Conservation (phyloP, 495 filamentous ascomycete genomes). For the Parachaetomium inaequale region DNA sequence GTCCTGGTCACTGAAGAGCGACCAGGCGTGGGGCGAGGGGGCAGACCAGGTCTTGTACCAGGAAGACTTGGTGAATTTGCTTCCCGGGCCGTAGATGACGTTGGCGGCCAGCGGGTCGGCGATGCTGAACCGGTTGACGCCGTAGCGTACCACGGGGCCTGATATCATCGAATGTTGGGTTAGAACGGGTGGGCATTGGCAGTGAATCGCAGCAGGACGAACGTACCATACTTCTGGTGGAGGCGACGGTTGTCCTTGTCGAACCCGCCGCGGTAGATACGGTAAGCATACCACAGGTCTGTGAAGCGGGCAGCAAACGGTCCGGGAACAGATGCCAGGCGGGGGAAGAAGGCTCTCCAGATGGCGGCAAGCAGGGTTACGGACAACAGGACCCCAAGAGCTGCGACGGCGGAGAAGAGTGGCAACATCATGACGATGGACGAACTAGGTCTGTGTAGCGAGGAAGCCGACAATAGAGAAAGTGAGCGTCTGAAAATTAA, state of each 20-base stretch:
- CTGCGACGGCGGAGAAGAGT: too few species aligned
- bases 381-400: background rate
- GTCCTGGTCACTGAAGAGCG: background rate
- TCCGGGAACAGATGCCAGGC: background rate
- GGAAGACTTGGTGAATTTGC: background rate
- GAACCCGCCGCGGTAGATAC: constrained; percentile 1
- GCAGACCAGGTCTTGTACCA: background rate
- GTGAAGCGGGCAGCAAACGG: background rate
- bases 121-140: background rate
- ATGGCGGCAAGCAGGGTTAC: background rate
- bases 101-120: background rate
- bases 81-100: background rate
- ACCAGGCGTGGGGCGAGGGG: background rate
- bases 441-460: too few species aligned
- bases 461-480: too few species aligned
- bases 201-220: background rate
- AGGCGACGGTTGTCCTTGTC: background rate
- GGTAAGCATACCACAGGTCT: constrained; percentile 2
- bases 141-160: background rate
- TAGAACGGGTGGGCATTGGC: background rate
- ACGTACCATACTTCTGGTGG: background rate
- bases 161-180: background rate
- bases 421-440: too few species aligned
- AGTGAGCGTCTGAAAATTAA: too few species aligned
- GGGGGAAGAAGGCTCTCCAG: background rate